Evolutionary conservation across 2,329 filamentous ascomycete species (phyloP).

Genomic region (Macrophomina tecta): DNA sequence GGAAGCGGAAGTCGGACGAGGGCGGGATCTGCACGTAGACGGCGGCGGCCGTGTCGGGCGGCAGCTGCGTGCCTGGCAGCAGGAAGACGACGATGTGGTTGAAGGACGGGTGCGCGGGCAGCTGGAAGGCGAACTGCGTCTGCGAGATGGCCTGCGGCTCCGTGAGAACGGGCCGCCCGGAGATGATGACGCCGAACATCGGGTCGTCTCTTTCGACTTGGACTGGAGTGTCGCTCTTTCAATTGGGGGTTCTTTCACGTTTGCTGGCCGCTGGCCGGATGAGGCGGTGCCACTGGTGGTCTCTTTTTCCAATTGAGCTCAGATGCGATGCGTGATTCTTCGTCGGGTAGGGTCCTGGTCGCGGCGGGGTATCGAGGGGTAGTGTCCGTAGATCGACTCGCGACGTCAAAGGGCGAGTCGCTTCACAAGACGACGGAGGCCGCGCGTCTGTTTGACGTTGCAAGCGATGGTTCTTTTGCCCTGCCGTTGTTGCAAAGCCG

Average conservation of each 20-base stretch:
- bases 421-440: neutral
- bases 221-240: too few species aligned
- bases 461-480: neutral
- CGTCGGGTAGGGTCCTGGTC: neutral
- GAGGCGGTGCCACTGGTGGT: too few species aligned
- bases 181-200: slow-evolving; percentile 68
- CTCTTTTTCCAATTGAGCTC: neutral
- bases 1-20: slow-evolving; percentile 72
- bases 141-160: slow-evolving; percentile 61
- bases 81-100: slow-evolving; percentile 87
- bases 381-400: neutral
- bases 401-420: slow-evolving; percentile 10
- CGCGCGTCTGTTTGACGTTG: neutral
- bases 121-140: slow-evolving; percentile 70
- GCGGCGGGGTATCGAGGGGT: slow-evolving; percentile 15
- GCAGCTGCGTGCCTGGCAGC: slow-evolving; percentile 77
- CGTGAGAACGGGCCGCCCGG: slow-evolving; percentile 65
- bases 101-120: slow-evolving; percentile 66
- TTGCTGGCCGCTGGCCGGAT: too few species aligned
- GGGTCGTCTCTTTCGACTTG: too few species aligned
- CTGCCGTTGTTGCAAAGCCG: neutral
- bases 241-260: slow-evolving; percentile 12
- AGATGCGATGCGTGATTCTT: neutral
- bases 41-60: slow-evolving; percentile 78
- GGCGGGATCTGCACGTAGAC: slow-evolving; percentile 83